A percentile compares a stretch with the other conserved stretches of the same genome.
These are phyloP conservation scores for Claviceps purpurea DNA, from an alignment of 2,329 filamentous ascomycete genomes.

Conservation along the genomic window DNA sequence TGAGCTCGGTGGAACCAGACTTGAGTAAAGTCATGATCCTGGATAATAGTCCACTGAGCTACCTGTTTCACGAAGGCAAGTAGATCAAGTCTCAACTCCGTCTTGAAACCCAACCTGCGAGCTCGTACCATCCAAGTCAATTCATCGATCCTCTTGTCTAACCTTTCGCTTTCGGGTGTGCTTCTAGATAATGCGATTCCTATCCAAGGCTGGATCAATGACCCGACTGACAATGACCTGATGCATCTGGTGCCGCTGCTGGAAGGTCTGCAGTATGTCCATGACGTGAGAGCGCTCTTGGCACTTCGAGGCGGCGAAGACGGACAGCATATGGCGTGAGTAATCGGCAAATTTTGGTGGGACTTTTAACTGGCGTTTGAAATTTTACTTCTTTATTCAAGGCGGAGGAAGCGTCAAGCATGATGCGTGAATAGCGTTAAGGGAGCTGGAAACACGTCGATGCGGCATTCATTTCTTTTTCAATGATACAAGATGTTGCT, in stretches of 20 bases:
- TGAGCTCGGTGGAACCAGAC: constrained; percentile 91
- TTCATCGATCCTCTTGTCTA: not conserved
- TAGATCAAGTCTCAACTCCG: constrained; percentile 1
- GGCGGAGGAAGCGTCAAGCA: constrained; percentile 1
- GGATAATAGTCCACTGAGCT: constrained; percentile 96
- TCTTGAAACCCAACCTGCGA: too few relatives aligned
- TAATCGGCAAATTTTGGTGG: not conserved
- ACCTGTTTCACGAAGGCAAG: constrained; percentile 95
- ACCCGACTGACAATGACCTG: constrained; percentile 92
- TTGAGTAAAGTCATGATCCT: constrained; percentile 97
- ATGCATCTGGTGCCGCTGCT: constrained; percentile 84
- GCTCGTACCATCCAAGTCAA: too few relatives aligned
- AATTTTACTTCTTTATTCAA: not conserved
- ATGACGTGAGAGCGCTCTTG: constrained; percentile 82
- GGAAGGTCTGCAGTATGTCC: constrained; percentile 91
- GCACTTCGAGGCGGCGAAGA: constrained; percentile 79
- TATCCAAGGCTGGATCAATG: constrained; percentile 98
- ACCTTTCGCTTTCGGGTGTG: not conserved
- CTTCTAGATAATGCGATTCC: constrained; percentile 87
- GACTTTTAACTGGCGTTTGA: constrained; percentile 5
- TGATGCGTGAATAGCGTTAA: not conserved
- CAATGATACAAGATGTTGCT: too few relatives aligned
- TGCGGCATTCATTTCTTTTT: not conserved
- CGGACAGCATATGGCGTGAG: constrained; percentile 41
- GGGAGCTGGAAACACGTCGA: not conserved